Conservation (phyloP, 2,329 filamentous ascomycete genomes). For the Nigrospora sphaerica region DNA sequence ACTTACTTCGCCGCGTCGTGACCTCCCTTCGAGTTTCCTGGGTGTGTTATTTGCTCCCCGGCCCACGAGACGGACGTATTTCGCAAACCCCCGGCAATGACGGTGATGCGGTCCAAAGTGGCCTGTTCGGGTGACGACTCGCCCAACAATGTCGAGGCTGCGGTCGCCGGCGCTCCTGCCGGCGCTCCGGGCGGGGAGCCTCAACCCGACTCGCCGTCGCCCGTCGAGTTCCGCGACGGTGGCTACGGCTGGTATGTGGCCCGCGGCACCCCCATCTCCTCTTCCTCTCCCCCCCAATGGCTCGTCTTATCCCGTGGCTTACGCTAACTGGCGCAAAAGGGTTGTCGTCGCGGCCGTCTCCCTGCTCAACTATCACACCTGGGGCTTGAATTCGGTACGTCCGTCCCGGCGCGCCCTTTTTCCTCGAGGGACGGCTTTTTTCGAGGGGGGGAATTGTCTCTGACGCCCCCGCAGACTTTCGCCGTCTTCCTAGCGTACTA, state of each 20-base stretch:
- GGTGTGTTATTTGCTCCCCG: too few relatives aligned
- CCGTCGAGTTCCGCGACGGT: conserved; percentile 36
- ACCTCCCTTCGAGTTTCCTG: too few relatives aligned
- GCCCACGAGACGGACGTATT: too few relatives aligned
- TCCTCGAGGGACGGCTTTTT: too few relatives aligned
- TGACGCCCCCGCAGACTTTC: conserved; percentile 34
- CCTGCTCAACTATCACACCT: conserved; percentile 63
- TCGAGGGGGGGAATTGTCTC: neutral
- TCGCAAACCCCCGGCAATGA: too few relatives aligned
- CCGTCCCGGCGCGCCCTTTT: neutral
- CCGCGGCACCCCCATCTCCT: neutral
- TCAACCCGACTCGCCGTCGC: too few relatives aligned
- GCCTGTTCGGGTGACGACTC: too few relatives aligned
- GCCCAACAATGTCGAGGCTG: too few relatives aligned
- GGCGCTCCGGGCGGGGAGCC: neutral
- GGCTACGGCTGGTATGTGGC: conserved; percentile 50
- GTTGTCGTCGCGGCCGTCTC: conserved; percentile 47
- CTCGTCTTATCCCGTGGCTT: neutral
- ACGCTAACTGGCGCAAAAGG: conserved; percentile 17
- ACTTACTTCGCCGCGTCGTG: too few relatives aligned
- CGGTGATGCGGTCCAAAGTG: too few relatives aligned
- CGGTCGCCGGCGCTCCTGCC: too few relatives aligned
- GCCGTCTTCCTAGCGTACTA: conserved; percentile 52
- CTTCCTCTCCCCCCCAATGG: neutral
- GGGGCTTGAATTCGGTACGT: conserved; percentile 62